Evolutionary conservation across 1,139 yeast species (phyloP).

Genomic region (Candida sp.): DNA sequence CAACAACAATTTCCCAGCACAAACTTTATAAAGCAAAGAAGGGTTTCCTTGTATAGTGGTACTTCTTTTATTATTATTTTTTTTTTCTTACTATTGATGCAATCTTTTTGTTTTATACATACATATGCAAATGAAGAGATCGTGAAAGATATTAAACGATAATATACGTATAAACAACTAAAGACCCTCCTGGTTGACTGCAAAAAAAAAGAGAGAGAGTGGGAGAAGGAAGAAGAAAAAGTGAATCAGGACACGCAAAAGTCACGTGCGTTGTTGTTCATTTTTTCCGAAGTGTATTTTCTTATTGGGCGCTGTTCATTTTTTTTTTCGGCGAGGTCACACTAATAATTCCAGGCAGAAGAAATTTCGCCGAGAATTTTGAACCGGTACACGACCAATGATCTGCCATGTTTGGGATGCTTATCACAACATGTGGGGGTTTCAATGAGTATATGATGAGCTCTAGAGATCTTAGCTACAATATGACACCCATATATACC

Average conservation of each 20-base stretch:
- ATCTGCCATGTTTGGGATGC: not conserved
- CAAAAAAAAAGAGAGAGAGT: not conserved
- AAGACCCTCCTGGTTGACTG: not conserved
- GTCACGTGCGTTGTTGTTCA: not conserved
- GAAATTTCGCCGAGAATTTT: conserved; percentile 1
- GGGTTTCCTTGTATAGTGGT: not conserved
- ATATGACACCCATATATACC: no score
- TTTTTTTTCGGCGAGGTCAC: not conserved
- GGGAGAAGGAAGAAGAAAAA: not conserved
- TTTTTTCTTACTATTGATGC: not conserved
- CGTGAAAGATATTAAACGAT: not conserved
- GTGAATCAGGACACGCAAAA: not conserved
- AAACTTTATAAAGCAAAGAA: not conserved
- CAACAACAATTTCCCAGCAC: not conserved
- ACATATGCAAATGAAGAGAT: not conserved
- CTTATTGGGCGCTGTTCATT: not conserved
- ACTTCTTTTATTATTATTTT: not conserved
- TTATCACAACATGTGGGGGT: no score
- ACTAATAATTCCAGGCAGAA: not conserved
- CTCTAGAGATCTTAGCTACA: not conserved
- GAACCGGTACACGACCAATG: not conserved
- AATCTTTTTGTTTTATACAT: not conserved
- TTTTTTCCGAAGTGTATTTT: not conserved
- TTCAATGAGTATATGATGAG: not conserved
- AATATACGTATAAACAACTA: not conserved